Evolutionary conservation across 495 filamentous ascomycete genomes (phyloP).

Genomic region (Hypoxylon subgilvum): DNA sequence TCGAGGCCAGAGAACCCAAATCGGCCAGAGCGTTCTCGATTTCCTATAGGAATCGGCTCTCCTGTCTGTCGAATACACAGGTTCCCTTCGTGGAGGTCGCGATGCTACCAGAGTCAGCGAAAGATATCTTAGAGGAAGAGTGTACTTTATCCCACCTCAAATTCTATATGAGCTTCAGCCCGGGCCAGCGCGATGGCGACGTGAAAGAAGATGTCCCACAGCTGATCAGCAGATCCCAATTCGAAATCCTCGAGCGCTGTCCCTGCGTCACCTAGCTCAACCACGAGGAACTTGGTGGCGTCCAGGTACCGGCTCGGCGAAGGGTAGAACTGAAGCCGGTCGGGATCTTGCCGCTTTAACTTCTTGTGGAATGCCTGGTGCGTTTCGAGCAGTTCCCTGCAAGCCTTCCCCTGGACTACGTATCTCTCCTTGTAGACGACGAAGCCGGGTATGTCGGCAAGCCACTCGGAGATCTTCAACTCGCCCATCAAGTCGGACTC

Average conservation of each 20-base stretch:
- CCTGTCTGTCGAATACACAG: slow-evolving; percentile 67
- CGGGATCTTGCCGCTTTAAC: slow-evolving; percentile 62
- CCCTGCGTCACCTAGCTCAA: slow-evolving; percentile 89
- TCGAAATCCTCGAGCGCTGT: slow-evolving; percentile 71
- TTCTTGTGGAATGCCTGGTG: slow-evolving; percentile 66
- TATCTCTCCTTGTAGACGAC: slow-evolving; percentile 84
- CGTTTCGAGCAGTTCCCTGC: slow-evolving; percentile 66
- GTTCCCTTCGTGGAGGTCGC: slow-evolving; percentile 88
- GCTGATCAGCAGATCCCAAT: slow-evolving; percentile 60
- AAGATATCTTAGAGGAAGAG: slow-evolving; percentile 25
- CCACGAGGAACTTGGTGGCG: slow-evolving; percentile 75
- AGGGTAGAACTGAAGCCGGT: slow-evolving; percentile 70
- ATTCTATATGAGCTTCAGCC: slow-evolving; percentile 72
- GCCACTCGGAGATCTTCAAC: slow-evolving; percentile 73
- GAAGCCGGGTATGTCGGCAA: slow-evolving; percentile 84
- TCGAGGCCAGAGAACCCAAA: slow-evolving; percentile 74
- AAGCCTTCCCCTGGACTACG: slow-evolving; percentile 72
- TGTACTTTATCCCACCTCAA: slow-evolving; percentile 65
- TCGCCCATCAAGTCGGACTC: slow-evolving; percentile 59
- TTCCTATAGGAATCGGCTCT: slow-evolving; percentile 49
- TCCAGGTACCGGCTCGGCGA: slow-evolving; percentile 64
- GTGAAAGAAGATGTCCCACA: slow-evolving; percentile 88
- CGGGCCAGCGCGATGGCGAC: slow-evolving; percentile 77
- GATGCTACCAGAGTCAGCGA: slow-evolving; percentile 59
- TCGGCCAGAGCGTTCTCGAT: slow-evolving; percentile 46